A percentile compares a stretch with the other conserved stretches of the same genome.
Evolutionary conservation across 495 filamentous ascomycete species (phyloP).

Genomic region (Hypoxylon lienhwacheense): DNA sequence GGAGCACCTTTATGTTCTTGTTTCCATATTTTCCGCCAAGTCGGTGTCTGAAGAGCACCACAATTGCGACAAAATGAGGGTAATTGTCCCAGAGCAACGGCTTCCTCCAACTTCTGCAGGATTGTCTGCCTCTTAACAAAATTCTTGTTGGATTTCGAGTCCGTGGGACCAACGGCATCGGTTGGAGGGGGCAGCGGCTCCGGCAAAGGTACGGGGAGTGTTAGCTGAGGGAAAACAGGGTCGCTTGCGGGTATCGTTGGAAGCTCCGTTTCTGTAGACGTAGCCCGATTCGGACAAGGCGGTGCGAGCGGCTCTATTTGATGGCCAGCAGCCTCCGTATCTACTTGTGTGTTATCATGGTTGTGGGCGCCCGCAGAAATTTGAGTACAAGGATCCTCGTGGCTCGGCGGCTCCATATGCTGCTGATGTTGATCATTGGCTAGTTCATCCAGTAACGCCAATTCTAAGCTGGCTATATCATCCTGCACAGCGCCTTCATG

Average conservation of each 20-base stretch:
- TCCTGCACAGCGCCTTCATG: constrained; percentile 37
- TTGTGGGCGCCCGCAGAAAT: constrained; percentile 1
- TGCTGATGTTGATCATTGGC: constrained; percentile 18
- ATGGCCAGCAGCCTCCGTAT: neutral
- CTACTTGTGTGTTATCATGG: constrained; percentile 1
- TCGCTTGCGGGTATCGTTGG: constrained; percentile 60
- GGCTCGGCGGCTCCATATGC: constrained; percentile 1
- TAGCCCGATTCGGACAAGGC: constrained; percentile 8
- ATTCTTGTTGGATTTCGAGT: constrained; percentile 50
- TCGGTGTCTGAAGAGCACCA: constrained; percentile 90
- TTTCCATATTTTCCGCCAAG: constrained; percentile 87
- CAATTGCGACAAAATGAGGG: constrained; percentile 90
- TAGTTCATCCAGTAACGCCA: constrained; percentile 36
- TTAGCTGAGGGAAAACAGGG: constrained; percentile 50
- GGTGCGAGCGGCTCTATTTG: constrained; percentile 21
- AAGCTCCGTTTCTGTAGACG: constrained; percentile 35
- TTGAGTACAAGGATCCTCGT: constrained; percentile 10
- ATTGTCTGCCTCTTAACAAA: constrained; percentile 62
- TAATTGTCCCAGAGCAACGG: constrained; percentile 69
- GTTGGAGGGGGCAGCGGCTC: constrained; percentile 38
- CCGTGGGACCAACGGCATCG: constrained; percentile 35
- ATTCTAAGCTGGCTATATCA: constrained; percentile 44
- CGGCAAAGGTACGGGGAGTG: constrained; percentile 53
- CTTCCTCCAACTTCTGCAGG: constrained; percentile 63
- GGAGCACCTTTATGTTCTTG: constrained; percentile 66